Percentiles rank a stretch among this genome's conserved stretches.
Conservation (phyloP, 192 early-diverging fungal species). For the Linnemannia hyalina region DNA sequence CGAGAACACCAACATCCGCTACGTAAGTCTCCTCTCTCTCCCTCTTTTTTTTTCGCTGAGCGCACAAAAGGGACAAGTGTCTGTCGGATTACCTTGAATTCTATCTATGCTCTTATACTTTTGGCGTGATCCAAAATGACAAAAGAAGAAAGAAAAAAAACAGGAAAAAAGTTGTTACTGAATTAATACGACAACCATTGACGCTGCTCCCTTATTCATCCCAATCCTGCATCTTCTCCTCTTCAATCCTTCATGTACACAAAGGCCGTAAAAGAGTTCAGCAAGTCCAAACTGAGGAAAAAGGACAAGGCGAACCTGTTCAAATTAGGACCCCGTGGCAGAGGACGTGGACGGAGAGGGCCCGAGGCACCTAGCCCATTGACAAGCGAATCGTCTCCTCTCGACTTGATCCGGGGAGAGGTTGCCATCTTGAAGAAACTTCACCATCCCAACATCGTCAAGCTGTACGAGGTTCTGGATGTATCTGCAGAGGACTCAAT, state of each 20-base stretch:
- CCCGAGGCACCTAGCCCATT: conserved; percentile 55
- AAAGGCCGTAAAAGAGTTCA: conserved; percentile 95
- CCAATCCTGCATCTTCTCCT: not conserved
- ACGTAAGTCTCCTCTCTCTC: conserved; percentile 60
- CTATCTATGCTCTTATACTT: not conserved
- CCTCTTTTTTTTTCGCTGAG: conserved; percentile 7
- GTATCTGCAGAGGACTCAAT: conserved; percentile 85
- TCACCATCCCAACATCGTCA: conserved; percentile 88
- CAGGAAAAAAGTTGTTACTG: not conserved
- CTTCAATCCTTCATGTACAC: not conserved
- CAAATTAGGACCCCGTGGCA: conserved; percentile 62
- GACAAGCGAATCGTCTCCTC: conserved; percentile 70
- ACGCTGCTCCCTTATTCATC: not conserved
- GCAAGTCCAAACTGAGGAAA: conserved; percentile 86
- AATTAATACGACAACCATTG: not conserved
- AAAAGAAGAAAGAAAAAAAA: not conserved
- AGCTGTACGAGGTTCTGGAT: conserved; percentile 94
- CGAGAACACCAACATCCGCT: conserved; percentile 62
- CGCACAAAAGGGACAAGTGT: not conserved
- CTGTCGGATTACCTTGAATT: not conserved
- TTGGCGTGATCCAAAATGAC: not conserved
- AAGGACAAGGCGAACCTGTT: conserved; percentile 70
- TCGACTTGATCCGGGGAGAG: conserved; percentile 89
- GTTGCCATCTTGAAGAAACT: conserved; percentile 97
- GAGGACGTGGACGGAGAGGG: conserved; percentile 67